Evolutionary conservation across 2,329 filamentous ascomycete species (phyloP), one percentile per base, ranked within the genome.

Genomic region (Trichoderma semiorbis): DNA sequence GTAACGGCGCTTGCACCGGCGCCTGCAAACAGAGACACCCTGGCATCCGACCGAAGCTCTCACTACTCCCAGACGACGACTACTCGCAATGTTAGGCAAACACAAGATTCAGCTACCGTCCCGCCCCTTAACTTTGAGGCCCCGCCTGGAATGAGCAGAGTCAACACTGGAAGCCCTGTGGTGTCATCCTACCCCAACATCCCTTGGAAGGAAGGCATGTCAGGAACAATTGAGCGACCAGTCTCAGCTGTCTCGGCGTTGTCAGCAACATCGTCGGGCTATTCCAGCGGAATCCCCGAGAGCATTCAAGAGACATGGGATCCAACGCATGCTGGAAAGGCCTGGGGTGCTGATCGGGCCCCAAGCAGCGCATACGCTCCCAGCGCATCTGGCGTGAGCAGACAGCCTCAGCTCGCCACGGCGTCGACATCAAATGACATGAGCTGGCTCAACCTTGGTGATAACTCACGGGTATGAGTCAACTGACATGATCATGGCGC

Each of bases 401-500:
- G 80, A 66, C 85, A 87, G 74, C 85, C 85, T 21, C 86, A 87
- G 75, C 82, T 88, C 34, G 80, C 82, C 26, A 85, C 82, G 80
- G 84, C 87, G 62, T 79, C 84, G 30, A 83, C 83, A 7, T 85
- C 86, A 14, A 86, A 86, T 65, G 92, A 94, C 79, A 93, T 94
- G 91, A 93, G 91, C 81, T 95, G 92, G 92, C 82, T 95, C 74
- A 94, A 94, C 77, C 84, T 94, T 21, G 90, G 89, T 61, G 87
- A 87, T 47, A 78, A 79, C 47, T 74, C 77, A 55, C 78, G 77
- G 72, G 72, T 75, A 66, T 79, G 73, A 74, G 73, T 39, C 36
- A 47, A 69, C 69, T 55, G 72, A 65, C 43, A 61, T 71, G 68
- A 70, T 72, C 57, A 74, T 66, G 69, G 72, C 70, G 69, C 67